Base-by-base conservation (phyloP, 768 basidiomycete genomes). In the Pleurotus sapidus region DNA sequence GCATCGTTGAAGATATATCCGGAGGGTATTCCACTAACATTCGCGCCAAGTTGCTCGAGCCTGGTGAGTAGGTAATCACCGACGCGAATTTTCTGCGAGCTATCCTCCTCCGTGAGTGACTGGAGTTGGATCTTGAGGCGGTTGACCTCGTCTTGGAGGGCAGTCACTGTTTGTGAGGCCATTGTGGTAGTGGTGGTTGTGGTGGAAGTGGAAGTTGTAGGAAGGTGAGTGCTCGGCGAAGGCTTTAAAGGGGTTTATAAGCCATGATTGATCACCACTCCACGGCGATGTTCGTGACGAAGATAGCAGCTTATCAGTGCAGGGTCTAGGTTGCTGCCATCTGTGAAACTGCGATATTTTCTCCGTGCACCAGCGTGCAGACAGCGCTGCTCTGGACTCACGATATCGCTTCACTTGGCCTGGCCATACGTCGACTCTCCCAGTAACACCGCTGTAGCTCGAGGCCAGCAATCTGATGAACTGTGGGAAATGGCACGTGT, bases 11-110 rank as follows among this genome's bases (percentile, higher is more conserved):
- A 9, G 3, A 34, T 34, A 8, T 34, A 34, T 34, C 30, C 30
- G 11, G 30, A 34, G 3, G 30, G 30, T 34, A 34, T 34, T 34
- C 30, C n/a, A 60, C 77, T 18, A 67, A 86, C 88, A 57, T 76
- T 81, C 55, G 89, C 85, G 17, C 79, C 81, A 27, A 91, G 75
- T 63, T 91, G 87, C 1, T 77, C 80, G 39, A 89, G 72, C 54
- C 88, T 75, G 18, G 82, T 68, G 25, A 90, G 75, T 46, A 90
- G 75, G 61, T 90, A 90, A 37, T 81, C 68, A 3, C 83, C 80
- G 43, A 90, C 65, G 39, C 74, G 73, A 55, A 87, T 80, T 14
- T 75, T 72, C 17, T 80, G 71, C 7, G 65, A 68, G 11, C 74
- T 74, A 43, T 75, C 72, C 27, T 70, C 66, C 38, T 61, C 63